phyloP scores from a whole-genome alignment of 2,329 filamentous ascomycete genomes.

The Botrytis sinoallii region DNA sequence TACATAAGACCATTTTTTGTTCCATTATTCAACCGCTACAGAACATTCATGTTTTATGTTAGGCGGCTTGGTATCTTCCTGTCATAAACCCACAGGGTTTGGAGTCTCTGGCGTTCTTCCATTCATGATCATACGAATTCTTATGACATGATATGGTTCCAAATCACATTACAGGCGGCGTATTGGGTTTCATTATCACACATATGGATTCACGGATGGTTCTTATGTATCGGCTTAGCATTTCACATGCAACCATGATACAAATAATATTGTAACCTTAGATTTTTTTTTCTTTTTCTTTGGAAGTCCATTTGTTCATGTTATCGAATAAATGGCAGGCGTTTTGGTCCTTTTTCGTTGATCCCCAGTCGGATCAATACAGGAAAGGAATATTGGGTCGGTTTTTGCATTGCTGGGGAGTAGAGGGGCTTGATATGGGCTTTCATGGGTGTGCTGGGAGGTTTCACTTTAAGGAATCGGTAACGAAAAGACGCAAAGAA shows the following conservation, averaged over 20 bases:
- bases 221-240: background rate
- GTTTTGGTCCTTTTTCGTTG: background rate
- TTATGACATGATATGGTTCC: conserved; percentile 9
- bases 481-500: background rate
- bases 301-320: background rate
- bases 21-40: background rate
- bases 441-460: background rate
- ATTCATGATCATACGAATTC: conserved; percentile 13
- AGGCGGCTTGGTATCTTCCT: background rate
- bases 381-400: background rate
- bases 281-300: background rate
- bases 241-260: background rate
- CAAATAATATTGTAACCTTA: conserved; percentile 9
- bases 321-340: background rate
- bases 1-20: conserved; percentile 10
- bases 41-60: background rate
- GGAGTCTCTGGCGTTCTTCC: conserved; percentile 16
- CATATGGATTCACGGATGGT: background rate
- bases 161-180: conserved; percentile 9
- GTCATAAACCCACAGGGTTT: background rate
- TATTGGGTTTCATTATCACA: conserved; percentile 7
- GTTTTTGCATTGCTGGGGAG: background rate
- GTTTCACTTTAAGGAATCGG: background rate
- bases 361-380: background rate
- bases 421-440: background rate